Evolutionary conservation across 2,329 filamentous ascomycete species (phyloP).

Genomic region (Talaromyces sp.): DNA sequence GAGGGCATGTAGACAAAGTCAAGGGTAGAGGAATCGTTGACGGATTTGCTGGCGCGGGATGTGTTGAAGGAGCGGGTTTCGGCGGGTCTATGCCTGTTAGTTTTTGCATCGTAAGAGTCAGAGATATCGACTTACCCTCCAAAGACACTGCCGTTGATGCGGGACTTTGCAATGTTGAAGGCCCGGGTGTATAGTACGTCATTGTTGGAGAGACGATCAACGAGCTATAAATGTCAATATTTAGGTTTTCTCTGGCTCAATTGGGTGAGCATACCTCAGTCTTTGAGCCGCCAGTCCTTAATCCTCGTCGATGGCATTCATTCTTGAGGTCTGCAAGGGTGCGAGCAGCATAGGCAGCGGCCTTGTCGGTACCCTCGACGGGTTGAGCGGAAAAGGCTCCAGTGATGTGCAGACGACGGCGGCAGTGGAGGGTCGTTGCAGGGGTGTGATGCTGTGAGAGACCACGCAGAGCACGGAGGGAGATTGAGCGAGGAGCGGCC

Average conservation of each 20-base stretch:
- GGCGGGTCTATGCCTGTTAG: constrained; percentile 6
- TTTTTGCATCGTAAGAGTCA: constrained; percentile 3
- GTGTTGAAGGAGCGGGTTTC: constrained; percentile 59
- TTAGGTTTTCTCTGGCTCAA: neutral
- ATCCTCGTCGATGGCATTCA: constrained; percentile 51
- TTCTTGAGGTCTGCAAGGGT: constrained; percentile 50
- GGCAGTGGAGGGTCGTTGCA: constrained; percentile 29
- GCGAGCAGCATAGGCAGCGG: constrained; percentile 50
- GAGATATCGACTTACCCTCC: constrained; percentile 30
- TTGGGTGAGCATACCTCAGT: constrained; percentile 43
- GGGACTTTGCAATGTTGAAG: constrained; percentile 53
- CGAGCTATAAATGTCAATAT: constrained; percentile 38
- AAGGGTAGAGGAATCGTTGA: constrained; percentile 58
- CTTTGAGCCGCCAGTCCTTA: constrained; percentile 48
- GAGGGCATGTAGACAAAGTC: constrained; percentile 62
- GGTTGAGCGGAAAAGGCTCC: constrained; percentile 55
- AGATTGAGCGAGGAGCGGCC: constrained; percentile 45
- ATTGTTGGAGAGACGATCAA: constrained; percentile 52
- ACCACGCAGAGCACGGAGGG: constrained; percentile 44
- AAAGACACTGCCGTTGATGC: constrained; percentile 44
- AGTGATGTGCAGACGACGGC: constrained; percentile 58
- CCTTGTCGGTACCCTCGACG: constrained; percentile 50
- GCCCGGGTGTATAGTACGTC: constrained; percentile 52
- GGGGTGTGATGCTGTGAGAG: constrained; percentile 38
- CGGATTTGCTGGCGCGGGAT: constrained; percentile 54